These are phyloP conservation scores for Holtermanniella nyarrowii DNA, from an alignment of 768 basidiomycete genomes.

Conservation along the genomic window DNA sequence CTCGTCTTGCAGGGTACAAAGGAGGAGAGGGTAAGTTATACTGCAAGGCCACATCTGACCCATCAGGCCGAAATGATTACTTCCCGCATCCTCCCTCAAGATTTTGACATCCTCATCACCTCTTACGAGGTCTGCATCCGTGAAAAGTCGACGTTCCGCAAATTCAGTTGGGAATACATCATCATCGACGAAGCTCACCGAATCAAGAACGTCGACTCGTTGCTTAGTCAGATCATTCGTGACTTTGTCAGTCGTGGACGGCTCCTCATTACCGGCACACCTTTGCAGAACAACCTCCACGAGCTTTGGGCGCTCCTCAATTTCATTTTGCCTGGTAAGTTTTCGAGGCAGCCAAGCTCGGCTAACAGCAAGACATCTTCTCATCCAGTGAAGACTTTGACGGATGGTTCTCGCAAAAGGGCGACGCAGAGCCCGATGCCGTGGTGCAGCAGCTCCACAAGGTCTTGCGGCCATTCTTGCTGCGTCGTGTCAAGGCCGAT, in stretches of 20 bases:
- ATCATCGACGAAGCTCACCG: constrained; percentile 97
- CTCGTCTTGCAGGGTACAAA: constrained; percentile 74
- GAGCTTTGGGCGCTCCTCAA: constrained; percentile 92
- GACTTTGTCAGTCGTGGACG: constrained; percentile 79
- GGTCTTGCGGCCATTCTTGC: constrained; percentile 86
- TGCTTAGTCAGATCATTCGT: constrained; percentile 87
- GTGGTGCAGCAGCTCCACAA: constrained; percentile 96
- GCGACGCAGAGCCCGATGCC: constrained; percentile 61
- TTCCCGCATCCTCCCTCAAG: constrained; percentile 64
- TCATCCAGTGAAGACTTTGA: constrained; percentile 66
- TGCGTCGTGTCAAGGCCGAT: constrained; percentile 87
- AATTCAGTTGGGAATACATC: constrained; percentile 95
- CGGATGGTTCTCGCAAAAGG: constrained; percentile 83
- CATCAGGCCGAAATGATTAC: constrained; percentile 59
- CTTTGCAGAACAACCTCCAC: constrained; percentile 91
- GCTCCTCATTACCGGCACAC: constrained; percentile 91
- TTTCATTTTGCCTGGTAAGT: constrained; percentile 95
- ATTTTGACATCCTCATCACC: constrained; percentile 90
- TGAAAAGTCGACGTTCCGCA: constrained; percentile 82
- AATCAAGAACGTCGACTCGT: constrained; percentile 97
- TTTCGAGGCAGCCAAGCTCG: constrained; percentile 74
- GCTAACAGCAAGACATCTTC: constrained; percentile 15
- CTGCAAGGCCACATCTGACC: not conserved
- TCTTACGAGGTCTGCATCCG: constrained; percentile 95
- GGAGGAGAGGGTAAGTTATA: constrained; percentile 59